These are phyloP conservation scores for Straminergon stramineum DNA, from an alignment of 225 moss, liverwort and hornwort species.

Conservation along the genomic window DNA sequence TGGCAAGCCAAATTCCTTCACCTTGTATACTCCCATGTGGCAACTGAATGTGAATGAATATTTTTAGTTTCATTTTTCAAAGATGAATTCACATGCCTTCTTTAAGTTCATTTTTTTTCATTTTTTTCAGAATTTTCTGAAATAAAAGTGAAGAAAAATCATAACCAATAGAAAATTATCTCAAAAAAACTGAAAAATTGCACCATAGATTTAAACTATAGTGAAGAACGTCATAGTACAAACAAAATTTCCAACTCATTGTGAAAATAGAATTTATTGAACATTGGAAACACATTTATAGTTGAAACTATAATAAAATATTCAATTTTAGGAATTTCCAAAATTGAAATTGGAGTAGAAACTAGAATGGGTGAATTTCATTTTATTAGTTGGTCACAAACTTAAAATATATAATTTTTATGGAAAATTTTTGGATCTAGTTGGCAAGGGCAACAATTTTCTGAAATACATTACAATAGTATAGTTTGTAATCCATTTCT, in stretches of 20 bases:
- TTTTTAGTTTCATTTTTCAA: not conserved
- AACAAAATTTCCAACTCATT: fast-evolving
- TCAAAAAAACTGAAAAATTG: not conserved
- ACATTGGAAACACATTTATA: not conserved
- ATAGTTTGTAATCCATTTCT: not conserved
- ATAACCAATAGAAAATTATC: not conserved
- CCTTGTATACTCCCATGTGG: not conserved
- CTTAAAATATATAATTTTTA: not conserved
- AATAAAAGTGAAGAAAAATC: not conserved
- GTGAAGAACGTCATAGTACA: not conserved
- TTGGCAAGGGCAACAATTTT: not conserved
- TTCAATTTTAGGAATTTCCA: not conserved
- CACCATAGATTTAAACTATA: not conserved
- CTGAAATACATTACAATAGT: not conserved
- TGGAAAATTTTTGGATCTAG: not conserved
- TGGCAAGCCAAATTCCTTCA: not conserved
- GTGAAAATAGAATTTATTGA: fast-evolving
- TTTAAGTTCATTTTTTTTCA: too few relatives aligned
- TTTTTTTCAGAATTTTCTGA: not conserved
- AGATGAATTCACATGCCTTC: not conserved
- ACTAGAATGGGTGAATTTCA: not conserved
- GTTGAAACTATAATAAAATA: not conserved
- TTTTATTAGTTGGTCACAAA: not conserved
- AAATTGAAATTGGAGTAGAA: not conserved
- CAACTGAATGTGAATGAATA: not conserved